These are phyloP conservation scores for Linnemannia elongata DNA, from an alignment of 192 early-diverging fungal genomes.

Conservation along the genomic window DNA sequence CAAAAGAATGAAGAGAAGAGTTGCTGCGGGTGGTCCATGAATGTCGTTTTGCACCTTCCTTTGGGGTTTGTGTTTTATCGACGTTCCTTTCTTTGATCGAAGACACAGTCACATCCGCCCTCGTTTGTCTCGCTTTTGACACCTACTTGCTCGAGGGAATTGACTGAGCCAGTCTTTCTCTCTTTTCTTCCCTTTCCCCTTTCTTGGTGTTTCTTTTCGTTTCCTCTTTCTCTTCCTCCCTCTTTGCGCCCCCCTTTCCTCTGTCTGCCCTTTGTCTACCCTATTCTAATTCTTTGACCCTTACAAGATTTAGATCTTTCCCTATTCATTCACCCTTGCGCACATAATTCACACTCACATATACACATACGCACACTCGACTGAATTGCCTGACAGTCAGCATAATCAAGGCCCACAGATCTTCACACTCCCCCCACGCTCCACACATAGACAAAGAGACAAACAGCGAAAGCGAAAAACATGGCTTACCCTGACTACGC, in stretches of 20 bases:
- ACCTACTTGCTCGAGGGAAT: neutral
- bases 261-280: too few species aligned
- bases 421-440: too few species aligned
- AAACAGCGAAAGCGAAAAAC: neutral
- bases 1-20: neutral
- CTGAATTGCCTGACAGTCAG: too few species aligned
- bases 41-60: too few species aligned
- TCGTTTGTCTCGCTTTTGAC: neutral
- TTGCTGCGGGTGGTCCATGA: neutral
- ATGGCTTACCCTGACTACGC: slow-evolving; percentile 57
- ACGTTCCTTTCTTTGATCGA: neutral
- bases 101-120: neutral
- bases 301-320: neutral
- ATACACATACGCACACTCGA: too few species aligned
- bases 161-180: neutral
- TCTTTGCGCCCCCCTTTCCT: too few species aligned
- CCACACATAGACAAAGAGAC: neutral
- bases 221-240: neutral
- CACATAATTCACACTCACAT: too few species aligned
- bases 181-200: too few species aligned
- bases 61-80: neutral
- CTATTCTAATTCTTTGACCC: too few species aligned
- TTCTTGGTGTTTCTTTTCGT: neutral
- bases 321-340: neutral
- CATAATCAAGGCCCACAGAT: neutral